Conservation (phyloP, 805 yeast genomes). For the Lipomyces japonicus region DNA sequence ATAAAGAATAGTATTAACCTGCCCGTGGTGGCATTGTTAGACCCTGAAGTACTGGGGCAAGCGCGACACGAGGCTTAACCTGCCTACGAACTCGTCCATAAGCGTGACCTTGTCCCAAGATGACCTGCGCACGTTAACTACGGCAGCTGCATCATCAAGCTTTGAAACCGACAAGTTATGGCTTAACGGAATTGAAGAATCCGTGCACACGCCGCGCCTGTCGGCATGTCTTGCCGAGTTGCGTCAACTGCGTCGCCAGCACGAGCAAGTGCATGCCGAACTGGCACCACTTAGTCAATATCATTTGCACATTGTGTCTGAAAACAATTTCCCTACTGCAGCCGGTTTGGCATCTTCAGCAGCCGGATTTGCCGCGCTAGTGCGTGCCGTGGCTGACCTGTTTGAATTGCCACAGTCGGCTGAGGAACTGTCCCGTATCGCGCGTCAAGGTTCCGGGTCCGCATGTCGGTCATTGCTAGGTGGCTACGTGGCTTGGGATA, state of each 20-base stretch:
- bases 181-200: conserved; percentile 81
- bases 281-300: conserved; percentile 57
- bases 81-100: conserved; percentile 95
- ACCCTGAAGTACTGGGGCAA: conserved; percentile 99
- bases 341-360: conserved; percentile 98
- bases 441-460: conserved; percentile 97
- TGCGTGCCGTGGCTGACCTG: conserved; percentile 78
- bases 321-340: conserved; percentile 98
- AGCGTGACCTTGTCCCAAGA: conserved; percentile 90
- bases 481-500: conserved; percentile 99
- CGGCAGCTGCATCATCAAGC: conserved; percentile 64
- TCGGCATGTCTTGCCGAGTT: conserved; percentile 70
- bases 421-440: conserved; percentile 85
- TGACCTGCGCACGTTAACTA: conserved; percentile 86
- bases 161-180: conserved; percentile 67
- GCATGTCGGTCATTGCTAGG: conserved; percentile 97
- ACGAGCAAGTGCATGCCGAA: conserved; percentile 54
- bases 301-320: conserved; percentile 78
- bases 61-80: conserved; percentile 78
- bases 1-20: neutral
- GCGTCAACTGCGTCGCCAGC: conserved; percentile 57
- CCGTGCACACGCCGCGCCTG: conserved; percentile 52
- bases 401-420: conserved; percentile 79
- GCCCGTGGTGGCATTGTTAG: conserved; percentile 35
- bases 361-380: conserved; percentile 97